Conservation (phyloP, 2,329 filamentous ascomycete species). For the Colletotrichum theobromicola region DNA sequence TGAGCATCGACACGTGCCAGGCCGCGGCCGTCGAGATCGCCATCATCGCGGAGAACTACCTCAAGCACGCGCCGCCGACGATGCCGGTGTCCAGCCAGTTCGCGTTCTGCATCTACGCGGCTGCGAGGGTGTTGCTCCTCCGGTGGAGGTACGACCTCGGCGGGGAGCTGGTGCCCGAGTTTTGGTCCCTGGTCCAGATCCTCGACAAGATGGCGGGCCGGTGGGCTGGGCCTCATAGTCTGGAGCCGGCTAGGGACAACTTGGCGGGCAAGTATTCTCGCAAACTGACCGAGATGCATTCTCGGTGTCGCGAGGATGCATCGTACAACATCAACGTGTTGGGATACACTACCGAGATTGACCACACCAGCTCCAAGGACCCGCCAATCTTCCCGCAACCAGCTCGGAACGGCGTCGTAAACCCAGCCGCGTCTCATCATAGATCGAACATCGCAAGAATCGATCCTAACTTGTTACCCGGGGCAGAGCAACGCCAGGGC, state of each 20-base stretch:
- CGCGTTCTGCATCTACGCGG: slow-evolving; percentile 47
- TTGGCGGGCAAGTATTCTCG: slow-evolving; percentile 22
- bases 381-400: not conserved
- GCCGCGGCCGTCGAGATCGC: slow-evolving; percentile 46
- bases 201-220: slow-evolving; percentile 26
- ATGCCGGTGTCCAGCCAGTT: slow-evolving; percentile 40
- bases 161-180: slow-evolving; percentile 25
- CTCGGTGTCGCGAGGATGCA: slow-evolving; percentile 4
- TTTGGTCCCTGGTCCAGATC: slow-evolving; percentile 27
- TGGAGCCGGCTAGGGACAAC: not conserved
- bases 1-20: slow-evolving; percentile 49
- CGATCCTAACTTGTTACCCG: not conserved
- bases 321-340: slow-evolving; percentile 10
- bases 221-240: slow-evolving; percentile 22
- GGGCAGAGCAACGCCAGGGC: not conserved
- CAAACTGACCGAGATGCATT: slow-evolving; percentile 22
- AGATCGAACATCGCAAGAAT: fast-evolving
- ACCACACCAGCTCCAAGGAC: not conserved
- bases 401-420: fast-evolving
- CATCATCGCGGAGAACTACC: slow-evolving; percentile 45
- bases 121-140: slow-evolving; percentile 41
- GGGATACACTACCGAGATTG: slow-evolving; percentile 6
- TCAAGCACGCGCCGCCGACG: slow-evolving; percentile 33
- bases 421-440: fast-evolving
- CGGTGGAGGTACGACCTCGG: slow-evolving; percentile 30